Percentiles rank a stretch among this genome's conserved stretches.
Conservation (phyloP, 208 protist genomes). For the Acanthamoeba royreba region DNA sequence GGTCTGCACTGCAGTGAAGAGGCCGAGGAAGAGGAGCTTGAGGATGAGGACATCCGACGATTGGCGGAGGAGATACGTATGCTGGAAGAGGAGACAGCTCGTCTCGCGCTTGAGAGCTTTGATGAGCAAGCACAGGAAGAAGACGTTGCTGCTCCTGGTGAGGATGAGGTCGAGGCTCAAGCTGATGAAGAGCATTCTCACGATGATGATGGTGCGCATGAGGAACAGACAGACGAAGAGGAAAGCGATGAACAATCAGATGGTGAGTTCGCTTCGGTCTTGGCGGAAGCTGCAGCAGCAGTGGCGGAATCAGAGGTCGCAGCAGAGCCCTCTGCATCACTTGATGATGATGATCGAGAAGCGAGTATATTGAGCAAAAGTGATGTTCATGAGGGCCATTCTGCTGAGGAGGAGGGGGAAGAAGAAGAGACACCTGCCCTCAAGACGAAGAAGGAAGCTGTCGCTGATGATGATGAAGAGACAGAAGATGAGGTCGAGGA, state of each 20-base stretch:
- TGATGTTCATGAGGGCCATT: not conserved
- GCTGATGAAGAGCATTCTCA: not conserved
- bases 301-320: too few species aligned
- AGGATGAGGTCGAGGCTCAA: not conserved
- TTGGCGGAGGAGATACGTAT: not conserved
- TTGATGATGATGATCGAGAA: too few species aligned
- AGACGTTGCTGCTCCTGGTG: not conserved
- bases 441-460: not conserved
- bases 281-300: too few species aligned
- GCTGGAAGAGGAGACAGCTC: conserved; percentile 8
- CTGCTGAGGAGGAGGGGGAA: not conserved
- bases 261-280: too few species aligned
- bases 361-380: too few species aligned
- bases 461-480: not conserved
- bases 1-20: too few species aligned
- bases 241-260: too few species aligned
- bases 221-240: too few species aligned
- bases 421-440: not conserved
- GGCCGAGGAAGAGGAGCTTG: not conserved
- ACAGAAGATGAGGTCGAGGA: not conserved
- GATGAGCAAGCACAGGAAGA: not conserved
- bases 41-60: not conserved
- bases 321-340: too few species aligned
- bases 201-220: not conserved
- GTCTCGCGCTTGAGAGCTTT: not conserved